Percentiles rank a stretch among this genome's conserved stretches.
These are phyloP conservation scores for Acacia acuminata DNA, from an alignment of 306 rosid genomes.

Conservation along the genomic window DNA sequence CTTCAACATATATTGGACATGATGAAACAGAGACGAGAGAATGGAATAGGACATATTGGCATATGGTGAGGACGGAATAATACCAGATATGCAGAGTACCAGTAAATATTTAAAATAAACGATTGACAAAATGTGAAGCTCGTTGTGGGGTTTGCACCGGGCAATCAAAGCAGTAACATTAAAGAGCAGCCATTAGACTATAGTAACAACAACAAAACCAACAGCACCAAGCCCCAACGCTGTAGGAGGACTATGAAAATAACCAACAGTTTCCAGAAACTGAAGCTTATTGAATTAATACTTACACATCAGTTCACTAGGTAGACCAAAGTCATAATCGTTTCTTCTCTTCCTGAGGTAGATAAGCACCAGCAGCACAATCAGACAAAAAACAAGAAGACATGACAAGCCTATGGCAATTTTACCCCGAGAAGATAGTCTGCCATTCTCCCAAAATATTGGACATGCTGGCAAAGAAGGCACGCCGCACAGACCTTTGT, in stretches of 20 bases:
- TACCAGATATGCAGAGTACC: background rate
- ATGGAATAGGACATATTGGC: background rate
- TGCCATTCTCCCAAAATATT: constrained; percentile 83
- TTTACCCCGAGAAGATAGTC: constrained; percentile 74
- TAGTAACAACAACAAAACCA: background rate
- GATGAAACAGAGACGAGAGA: background rate
- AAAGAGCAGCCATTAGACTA: constrained; percentile 23
- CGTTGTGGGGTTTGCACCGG: background rate
- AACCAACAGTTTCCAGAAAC: background rate
- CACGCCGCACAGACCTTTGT: constrained; percentile 89
- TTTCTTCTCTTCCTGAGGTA: constrained; percentile 72
- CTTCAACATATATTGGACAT: background rate
- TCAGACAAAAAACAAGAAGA: constrained; percentile 49
- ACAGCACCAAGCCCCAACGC: background rate
- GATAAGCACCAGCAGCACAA: constrained; percentile 62
- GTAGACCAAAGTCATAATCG: constrained; percentile 87
- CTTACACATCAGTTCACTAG: constrained; percentile 88
- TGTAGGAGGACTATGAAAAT: background rate
- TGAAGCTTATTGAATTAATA: constrained; percentile 25
- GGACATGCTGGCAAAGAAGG: constrained; percentile 78
- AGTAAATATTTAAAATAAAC: background rate
- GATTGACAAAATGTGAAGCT: background rate
- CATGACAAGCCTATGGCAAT: constrained; percentile 72
- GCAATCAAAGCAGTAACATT: background rate
- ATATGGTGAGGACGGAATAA: constrained; percentile 5